phyloP scores from a whole-genome alignment of 2,329 filamentous ascomycete genomes.

The Rutstroemia sp. region DNA sequence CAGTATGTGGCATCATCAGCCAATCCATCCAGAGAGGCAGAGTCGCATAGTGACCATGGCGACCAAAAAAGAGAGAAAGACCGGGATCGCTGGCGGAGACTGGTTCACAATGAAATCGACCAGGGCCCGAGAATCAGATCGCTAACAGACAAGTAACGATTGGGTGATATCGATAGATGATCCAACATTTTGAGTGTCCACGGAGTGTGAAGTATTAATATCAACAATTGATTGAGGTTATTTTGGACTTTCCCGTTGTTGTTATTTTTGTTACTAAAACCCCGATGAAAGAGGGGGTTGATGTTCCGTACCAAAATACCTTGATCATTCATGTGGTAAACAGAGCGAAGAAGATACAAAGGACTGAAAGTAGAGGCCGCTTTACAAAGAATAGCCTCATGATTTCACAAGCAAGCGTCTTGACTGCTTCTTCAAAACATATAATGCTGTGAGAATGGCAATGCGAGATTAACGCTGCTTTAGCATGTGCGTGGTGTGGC shows the following conservation, averaged over 20 bases:
- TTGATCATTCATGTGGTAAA: no score
- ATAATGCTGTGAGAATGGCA: neutral
- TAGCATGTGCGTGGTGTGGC: neutral
- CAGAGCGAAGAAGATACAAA: no score
- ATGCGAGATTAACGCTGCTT: neutral
- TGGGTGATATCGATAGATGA: conserved; percentile 4
- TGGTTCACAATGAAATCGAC: conserved; percentile 4
- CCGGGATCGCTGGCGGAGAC: neutral
- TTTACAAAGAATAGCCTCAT: neutral
- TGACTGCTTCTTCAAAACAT: neutral
- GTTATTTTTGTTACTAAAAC: no score
- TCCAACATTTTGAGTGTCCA: neutral
- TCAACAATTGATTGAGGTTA: neutral
- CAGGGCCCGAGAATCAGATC: neutral
- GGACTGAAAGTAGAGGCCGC: neutral
- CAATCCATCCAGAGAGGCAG: conserved; percentile 5
- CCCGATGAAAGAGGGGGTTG: no score
- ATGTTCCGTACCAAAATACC: no score
- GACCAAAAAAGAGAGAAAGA: neutral
- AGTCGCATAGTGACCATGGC: neutral
- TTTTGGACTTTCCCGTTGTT: neutral
- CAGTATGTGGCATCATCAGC: conserved; percentile 5
- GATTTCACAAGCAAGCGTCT: neutral
- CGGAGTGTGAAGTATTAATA: neutral
- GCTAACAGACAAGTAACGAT: neutral